Conservation (phyloP, 2,329 filamentous ascomycete species). For the Xylaria sp. region DNA sequence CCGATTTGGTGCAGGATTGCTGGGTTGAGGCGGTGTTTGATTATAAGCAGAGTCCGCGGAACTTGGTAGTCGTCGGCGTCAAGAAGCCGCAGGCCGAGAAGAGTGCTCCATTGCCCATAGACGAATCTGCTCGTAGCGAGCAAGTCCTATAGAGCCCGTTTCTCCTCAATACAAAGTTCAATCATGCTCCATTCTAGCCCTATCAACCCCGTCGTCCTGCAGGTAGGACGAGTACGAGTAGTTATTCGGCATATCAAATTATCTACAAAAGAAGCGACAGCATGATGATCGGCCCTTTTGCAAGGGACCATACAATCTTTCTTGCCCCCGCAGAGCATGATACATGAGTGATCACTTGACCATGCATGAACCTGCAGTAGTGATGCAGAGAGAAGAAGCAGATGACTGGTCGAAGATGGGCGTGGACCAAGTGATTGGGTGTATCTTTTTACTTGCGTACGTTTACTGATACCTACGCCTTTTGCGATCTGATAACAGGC, state of each 20-base stretch:
- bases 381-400: conserved; percentile 7
- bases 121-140: neutral
- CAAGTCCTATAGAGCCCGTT: neutral
- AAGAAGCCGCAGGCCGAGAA: conserved; percentile 47
- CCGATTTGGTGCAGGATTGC: conserved; percentile 60
- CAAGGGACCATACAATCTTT: conserved; percentile 2
- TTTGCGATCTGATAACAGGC: no score
- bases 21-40: conserved; percentile 97
- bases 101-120: neutral
- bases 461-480: no score
- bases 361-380: conserved; percentile 22
- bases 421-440: conserved; percentile 17
- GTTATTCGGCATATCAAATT: neutral
- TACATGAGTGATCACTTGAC: conserved; percentile 19
- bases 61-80: conserved; percentile 87
- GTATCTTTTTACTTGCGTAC: neutral
- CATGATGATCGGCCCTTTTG: conserved; percentile 7
- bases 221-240: neutral
- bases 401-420: conserved; percentile 10
- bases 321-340: conserved; percentile 13
- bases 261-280: neutral
- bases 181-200: conserved; percentile 1
- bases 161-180: neutral
- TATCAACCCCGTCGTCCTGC: no score
- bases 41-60: conserved; percentile 77